These are phyloP conservation scores for Fagus crenata DNA, from an alignment of 306 rosid species.

Conservation along the genomic window DNA sequence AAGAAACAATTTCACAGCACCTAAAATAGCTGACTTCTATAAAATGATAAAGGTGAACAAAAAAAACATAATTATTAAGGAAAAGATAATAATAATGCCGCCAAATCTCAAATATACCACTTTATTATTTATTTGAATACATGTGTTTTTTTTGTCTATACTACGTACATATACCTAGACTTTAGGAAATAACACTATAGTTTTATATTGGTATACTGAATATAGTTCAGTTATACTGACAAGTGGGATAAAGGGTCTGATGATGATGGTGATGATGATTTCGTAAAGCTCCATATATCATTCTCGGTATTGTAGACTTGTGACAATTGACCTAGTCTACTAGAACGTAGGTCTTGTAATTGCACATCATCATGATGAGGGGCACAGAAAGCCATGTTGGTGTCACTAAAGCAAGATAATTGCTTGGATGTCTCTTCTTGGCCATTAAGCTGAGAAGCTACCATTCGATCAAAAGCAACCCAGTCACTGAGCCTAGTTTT, in stretches of 20 bases:
- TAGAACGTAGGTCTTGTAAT: conserved; percentile 33
- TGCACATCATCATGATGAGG: conserved; percentile 34
- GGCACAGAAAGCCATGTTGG: conserved; percentile 32
- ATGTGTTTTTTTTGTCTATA: conserved; percentile 2
- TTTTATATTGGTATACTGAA: not conserved
- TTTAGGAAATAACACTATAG: not conserved
- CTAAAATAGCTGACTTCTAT: conserved; percentile 12
- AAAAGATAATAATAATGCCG: conserved; percentile 15
- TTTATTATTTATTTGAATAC: conserved; percentile 7
- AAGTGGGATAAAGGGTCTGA: conserved; percentile 59
- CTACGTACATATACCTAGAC: conserved; percentile 2
- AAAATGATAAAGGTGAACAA: not conserved
- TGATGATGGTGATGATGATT: conserved; percentile 37
- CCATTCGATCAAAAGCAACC: conserved; percentile 51
- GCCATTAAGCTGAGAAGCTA: conserved; percentile 59
- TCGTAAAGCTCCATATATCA: conserved; percentile 48
- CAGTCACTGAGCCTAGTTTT: conserved; percentile 35
- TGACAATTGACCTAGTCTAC: conserved; percentile 23
- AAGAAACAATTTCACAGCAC: conserved; percentile 23
- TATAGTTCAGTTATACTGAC: conserved; percentile 40
- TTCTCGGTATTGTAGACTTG: conserved; percentile 34
- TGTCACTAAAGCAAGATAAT: conserved; percentile 37
- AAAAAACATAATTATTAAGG: conserved; percentile 1
- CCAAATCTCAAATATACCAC: conserved; percentile 11
- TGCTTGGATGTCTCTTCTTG: conserved; percentile 43